Percentiles rank a stretch among this genome's conserved stretches.
phyloP scores from a whole-genome alignment of 2,329 filamentous ascomycete species.

The Nigrograna mackinnonii region DNA sequence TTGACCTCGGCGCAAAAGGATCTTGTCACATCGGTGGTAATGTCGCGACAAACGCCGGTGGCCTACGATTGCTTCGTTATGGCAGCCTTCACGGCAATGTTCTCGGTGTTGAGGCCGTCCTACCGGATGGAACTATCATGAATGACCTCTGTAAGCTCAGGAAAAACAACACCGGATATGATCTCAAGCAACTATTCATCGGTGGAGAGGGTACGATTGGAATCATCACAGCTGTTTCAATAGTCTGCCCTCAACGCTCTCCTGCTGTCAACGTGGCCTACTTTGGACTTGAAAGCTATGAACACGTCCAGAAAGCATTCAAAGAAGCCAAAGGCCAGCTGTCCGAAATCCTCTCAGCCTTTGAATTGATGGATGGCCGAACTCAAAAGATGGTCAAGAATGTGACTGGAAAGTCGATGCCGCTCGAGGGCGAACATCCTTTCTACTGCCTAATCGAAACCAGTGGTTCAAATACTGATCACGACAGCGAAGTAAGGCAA shows the following conservation, averaged over 20 bases:
- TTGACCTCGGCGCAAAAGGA: conserved; percentile 97
- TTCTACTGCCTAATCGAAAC: conserved; percentile 99
- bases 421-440: conserved; percentile 80
- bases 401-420: conserved; percentile 76
- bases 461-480: conserved; percentile 89
- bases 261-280: conserved; percentile 93
- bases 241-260: conserved; percentile 85
- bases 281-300: conserved; percentile 87
- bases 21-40: conserved; percentile 97
- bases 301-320: conserved; percentile 85
- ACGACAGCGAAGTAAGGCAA: conserved; percentile 69
- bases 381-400: conserved; percentile 67
- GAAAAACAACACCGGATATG: conserved; percentile 99
- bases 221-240: conserved; percentile 87
- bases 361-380: conserved; percentile 92
- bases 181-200: conserved; percentile 95
- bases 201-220: conserved; percentile 94
- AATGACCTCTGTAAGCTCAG: conserved; percentile 85
- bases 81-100: conserved; percentile 93
- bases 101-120: conserved; percentile 87
- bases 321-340: conserved; percentile 86
- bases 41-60: conserved; percentile 93
- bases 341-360: conserved; percentile 93
- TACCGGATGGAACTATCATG: conserved; percentile 90
- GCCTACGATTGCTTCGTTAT: conserved; percentile 85